Percentiles rank a stretch among this genome's conserved stretches.
Evolutionary conservation across 1,284 basidiomycete genomes (phyloP).

Genomic region (Ustilago trichophora): DNA sequence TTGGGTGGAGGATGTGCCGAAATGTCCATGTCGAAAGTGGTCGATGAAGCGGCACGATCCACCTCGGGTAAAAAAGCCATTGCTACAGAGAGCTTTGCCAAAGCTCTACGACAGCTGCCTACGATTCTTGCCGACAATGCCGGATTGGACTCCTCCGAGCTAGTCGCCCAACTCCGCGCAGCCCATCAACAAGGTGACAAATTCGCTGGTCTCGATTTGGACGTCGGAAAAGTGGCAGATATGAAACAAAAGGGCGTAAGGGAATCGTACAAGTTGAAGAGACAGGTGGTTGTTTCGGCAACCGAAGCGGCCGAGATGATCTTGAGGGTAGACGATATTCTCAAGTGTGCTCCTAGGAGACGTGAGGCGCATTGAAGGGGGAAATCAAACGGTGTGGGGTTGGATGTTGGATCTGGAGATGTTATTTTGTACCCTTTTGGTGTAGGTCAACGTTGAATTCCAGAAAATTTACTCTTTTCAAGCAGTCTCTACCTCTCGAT

Average conservation of each 20-base stretch:
- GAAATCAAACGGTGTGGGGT: too few relatives aligned
- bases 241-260: constrained; percentile 90
- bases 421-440: too few relatives aligned
- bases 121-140: constrained; percentile 98
- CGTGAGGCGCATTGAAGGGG: constrained; percentile 71
- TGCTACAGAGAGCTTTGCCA: constrained; percentile 88
- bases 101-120: constrained; percentile 85
- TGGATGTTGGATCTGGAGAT: too few relatives aligned
- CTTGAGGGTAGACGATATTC: constrained; percentile 78
- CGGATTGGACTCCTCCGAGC: constrained; percentile 94
- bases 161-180: constrained; percentile 87
- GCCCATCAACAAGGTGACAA: constrained; percentile 89
- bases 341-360: constrained; percentile 72
- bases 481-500: too few relatives aligned
- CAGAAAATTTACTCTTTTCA: too few relatives aligned
- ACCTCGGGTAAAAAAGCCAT: constrained; percentile 95
- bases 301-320: constrained; percentile 99
- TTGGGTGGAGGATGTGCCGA: constrained; percentile 97
- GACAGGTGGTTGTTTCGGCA: constrained; percentile 91
- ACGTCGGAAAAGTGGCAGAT: constrained; percentile 81
- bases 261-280: constrained; percentile 96
- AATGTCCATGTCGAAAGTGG: constrained; percentile 95
- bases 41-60: constrained; percentile 85
- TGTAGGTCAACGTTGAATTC: too few relatives aligned
- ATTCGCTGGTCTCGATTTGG: constrained; percentile 92